Evolutionary conservation across 2,329 filamentous ascomycete genomes (phyloP).

Genomic region (Zymoseptoria crescenta): DNA sequence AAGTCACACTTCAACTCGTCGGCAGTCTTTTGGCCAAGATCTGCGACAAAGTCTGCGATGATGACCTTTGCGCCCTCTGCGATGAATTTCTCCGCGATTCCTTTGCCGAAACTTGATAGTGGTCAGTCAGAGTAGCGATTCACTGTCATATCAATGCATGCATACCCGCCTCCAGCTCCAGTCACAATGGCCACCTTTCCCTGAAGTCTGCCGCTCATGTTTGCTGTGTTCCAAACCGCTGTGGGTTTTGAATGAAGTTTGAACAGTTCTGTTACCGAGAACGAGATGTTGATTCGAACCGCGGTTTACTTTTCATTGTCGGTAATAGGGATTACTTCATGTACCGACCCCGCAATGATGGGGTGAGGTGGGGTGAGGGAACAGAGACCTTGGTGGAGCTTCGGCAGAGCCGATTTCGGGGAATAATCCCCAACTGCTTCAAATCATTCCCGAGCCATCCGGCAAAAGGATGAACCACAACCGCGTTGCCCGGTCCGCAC

Average conservation of each 20-base stretch:
- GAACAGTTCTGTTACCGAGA: neutral
- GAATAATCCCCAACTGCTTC: neutral
- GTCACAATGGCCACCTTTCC: conserved; percentile 43
- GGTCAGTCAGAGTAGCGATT: neutral
- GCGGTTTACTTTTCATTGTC: neutral
- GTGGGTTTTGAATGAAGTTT: neutral
- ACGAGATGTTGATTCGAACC: neutral
- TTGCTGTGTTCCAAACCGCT: neutral
- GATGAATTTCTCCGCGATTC: conserved; percentile 52
- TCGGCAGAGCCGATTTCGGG: neutral
- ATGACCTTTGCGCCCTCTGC: conserved; percentile 54
- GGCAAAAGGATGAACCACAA: neutral
- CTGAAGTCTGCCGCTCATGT: conserved; percentile 16
- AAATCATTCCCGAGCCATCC: neutral
- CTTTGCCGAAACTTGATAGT: conserved; percentile 46
- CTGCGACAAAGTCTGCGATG: conserved; percentile 53
- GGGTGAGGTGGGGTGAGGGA: neutral
- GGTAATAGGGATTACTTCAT: neutral
- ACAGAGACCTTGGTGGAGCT: neutral
- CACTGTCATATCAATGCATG: neutral
- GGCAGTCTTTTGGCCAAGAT: conserved; percentile 47
- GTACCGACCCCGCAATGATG: neutral
- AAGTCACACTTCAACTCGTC: conserved; percentile 38
- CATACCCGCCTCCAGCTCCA: conserved; percentile 49
- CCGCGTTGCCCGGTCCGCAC: neutral